Evolutionary conservation across 805 yeast species (phyloP), one percentile per base, ranked within the genome.

Genomic region (Candida nonsorbophila): DNA sequence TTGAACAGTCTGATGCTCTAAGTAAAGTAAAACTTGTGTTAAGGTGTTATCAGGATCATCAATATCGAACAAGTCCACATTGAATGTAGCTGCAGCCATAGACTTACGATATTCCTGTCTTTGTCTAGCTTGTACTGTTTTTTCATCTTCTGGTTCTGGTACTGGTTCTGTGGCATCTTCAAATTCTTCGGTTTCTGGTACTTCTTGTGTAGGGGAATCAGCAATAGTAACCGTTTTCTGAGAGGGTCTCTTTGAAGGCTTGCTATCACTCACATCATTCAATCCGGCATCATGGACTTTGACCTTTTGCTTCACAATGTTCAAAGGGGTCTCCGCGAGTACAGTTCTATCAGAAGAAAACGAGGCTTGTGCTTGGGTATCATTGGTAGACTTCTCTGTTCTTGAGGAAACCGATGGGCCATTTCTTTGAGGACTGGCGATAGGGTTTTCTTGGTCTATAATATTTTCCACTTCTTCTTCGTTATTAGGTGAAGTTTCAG

Each of bases 1-100:
- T 45, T 83, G 83, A 11, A 84, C 88, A 0, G 97, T 88, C 58
- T 88, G 95, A 55, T 86, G 95, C 53, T 90, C 97, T 45, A 90
- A 67, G 51, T 87, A 90, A 16, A 79, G 67, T 45, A 88, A 72
- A 35, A 90, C 75, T 46, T 86, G 94, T 6, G 85, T 77, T 39
- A 88, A 69, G 1, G 95, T 83, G 51, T 85, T 84, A 47, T 88
- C 97, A 1, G 94, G 94, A 45, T 85, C 84, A 33, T 79, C 80
- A 30, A 84, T 79, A 55, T 84, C 86, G 55, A 84, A 85, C 19
- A 78, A 72, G 33, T 80, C 83, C 29, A 84, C 67, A 53, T 80
- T 81, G 56, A 81, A 83, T 3, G 75, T 69, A 7, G 72, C 71
- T 2, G 72, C 72, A 3, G 70, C 72, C 62, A 62, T 58, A 2